Base-by-base conservation (phyloP, 1,284 basidiomycete genomes). In the Moesziomyces globuligerus region DNA sequence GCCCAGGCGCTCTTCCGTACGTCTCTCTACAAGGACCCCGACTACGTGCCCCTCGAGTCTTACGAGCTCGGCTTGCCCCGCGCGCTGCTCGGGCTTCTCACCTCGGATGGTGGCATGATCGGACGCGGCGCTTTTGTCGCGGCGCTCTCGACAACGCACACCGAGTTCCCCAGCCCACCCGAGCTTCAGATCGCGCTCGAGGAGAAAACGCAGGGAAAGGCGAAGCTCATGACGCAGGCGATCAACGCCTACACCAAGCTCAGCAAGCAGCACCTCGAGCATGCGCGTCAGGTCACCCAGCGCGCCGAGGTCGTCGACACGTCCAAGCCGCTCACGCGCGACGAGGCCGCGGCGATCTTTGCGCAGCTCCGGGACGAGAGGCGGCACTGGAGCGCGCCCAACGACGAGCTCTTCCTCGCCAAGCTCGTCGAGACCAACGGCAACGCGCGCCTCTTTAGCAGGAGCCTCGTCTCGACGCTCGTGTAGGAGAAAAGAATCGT, bases 1-100 rank as follows among this genome's bases (percentile, higher is more conserved):
- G 88, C 90, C 74, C 93, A 96, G 80, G 86, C 90, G 0, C 84
- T 96, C 29, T 94, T 92, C 81, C 85, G 87, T 75, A 86, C 86
- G 44, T 88, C 90, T 0, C 81, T 85, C 18, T 97, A 96, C 85
- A 88, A 89, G 38, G 89, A 93, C 58, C 90, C 92, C 1, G 89
- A 90, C 51, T 94, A 89, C 82, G 84, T 86, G 10, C 76, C 84
- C 7, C 87, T 97, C 54, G 88, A 90, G 71, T 84, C 91, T 0
- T 93, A 90, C 79, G 90, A 95, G 78, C 86, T 98, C 4, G 90
- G 90, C 9, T 83, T 92, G 20, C 92, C 94, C 0, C 87, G 92
- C 1, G 44, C 72, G 0, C 52, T 81, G 1, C 75, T 76, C 21
- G 54, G 57, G 3, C 58, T 76, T 32, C 41, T 79, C 42, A 38